Base-by-base conservation (phyloP, 345 rosid species). In the Durio zibethinus region DNA sequence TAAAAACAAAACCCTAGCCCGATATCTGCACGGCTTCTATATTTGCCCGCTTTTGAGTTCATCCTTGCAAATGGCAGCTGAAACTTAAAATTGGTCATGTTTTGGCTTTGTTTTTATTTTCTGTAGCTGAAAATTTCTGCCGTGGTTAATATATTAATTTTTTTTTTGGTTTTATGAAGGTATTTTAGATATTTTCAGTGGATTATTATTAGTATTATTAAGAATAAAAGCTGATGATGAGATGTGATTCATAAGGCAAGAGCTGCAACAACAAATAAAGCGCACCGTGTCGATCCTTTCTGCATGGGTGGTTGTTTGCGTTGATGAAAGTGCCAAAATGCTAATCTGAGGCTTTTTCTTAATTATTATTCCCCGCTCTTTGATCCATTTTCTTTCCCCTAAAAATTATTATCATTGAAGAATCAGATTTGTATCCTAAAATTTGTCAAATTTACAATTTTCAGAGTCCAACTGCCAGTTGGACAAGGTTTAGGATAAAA, bases 221-320 rank as follows among this genome's bases (percentile, higher is more conserved):
- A 14, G 6, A 27, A 4, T 0, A 27, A 18, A 69, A 15, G 73
- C 73, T 16, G 73, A 69, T 69, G 73, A 69, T 5, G 73, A 69
- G 31, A 68, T 0, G 20, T 23, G 9, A 77, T n/a, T n/a, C n/a
- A n/a, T 67, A 73, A 29, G 72, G 75, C 85, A 57, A n/a, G 83
- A 80, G 84, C 84, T 29, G 65, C 79, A 60, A 72, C 88, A 75
- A 77, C 69, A 38, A 40, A 40, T 66, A 31, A 53, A 83, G 88
- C 73, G 73, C 73, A 47, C 57, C 57, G 38, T 69, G 73, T 69
- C 15, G 21, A 36, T 64, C 27, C 72, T 40, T 21, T 66, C 72
- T 66, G 14, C 73, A 69, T 18, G 73, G 73, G 73, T 69, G 45
- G 73, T 69, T 69, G 73, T 27, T 27, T 45, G 57, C 56, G 4